phyloP scores from a whole-genome alignment of 2,329 filamentous ascomycete genomes.

The Geosmithia flava region DNA sequence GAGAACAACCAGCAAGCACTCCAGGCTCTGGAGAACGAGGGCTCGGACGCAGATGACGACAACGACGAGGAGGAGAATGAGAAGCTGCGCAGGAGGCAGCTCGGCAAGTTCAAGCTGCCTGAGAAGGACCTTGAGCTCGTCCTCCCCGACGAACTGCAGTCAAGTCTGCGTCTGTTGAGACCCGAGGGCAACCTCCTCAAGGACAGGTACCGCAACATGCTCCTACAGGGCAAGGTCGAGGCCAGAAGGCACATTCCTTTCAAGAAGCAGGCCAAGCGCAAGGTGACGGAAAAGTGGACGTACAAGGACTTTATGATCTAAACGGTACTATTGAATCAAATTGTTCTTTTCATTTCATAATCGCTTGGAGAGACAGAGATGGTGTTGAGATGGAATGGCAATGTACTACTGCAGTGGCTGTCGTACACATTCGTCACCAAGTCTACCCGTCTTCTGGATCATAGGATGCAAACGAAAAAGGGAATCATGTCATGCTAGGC shows the following conservation, averaged over 20 bases:
- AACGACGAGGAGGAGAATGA: slow-evolving; percentile 41
- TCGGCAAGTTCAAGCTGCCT: slow-evolving; percentile 63
- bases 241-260: slow-evolving; percentile 66
- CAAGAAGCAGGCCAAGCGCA: slow-evolving; percentile 69
- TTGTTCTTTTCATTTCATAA: too few relatives aligned
- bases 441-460: too few relatives aligned
- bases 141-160: slow-evolving; percentile 69
- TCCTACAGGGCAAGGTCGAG: slow-evolving; percentile 85
- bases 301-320: slow-evolving; percentile 72
- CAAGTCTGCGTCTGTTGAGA: slow-evolving; percentile 70
- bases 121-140: slow-evolving; percentile 73
- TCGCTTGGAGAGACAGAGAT: too few relatives aligned
- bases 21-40: slow-evolving; percentile 24
- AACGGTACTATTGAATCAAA: too few relatives aligned
- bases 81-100: slow-evolving; percentile 55
- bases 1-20: slow-evolving; percentile 39
- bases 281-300: slow-evolving; percentile 89
- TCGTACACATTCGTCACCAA: too few relatives aligned
- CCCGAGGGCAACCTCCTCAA: slow-evolving; percentile 93
- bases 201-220: slow-evolving; percentile 79
- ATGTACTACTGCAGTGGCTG: too few relatives aligned
- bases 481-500: too few relatives aligned
- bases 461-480: too few relatives aligned
- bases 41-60: slow-evolving; percentile 29
- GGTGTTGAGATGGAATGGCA: too few relatives aligned